Base-by-base conservation (phyloP, 129 eudicot genomes). In the Logfia minima region DNA sequence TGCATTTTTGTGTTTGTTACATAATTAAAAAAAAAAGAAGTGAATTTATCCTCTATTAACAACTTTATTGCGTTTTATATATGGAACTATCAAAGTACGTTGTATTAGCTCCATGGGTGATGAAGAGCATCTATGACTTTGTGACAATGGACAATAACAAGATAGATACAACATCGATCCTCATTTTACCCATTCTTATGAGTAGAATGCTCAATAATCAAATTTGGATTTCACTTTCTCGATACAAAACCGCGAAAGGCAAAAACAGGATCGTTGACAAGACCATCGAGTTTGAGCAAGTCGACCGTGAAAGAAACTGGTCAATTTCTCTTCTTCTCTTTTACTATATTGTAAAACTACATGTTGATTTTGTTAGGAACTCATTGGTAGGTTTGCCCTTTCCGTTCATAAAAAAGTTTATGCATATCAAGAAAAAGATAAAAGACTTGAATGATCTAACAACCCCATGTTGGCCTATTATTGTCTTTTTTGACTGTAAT, bases 261-360 rank as follows among this genome's bases (percentile, higher is more conserved):
- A 84, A 80, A 68, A 88, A 83, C 45, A 75, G 92, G 8, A 92
- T 92, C 4, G 81, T 92, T 13, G 93, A 92, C 75, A 84, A 77
- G 81, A 73, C 82, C 73, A 85, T 92, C 18, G 98, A 92, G 70
- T 90, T 92, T 7, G 98, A 92, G 9, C 96, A 92, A 81, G 88
- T 90, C 31, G 96, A 90, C 34, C 75, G 96, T 16, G 96, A 90
- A 81, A 76, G 82, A 77, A 80, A 90, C 64, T 90, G 96, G 96
- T 89, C 17, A 8, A 35, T 71, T 23, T 35, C 71, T 72, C 35
- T 16, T 45, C 19, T 19, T 67, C 4, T 66, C 72, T 31, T 34
- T 10, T 32, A 31, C n/a, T 11, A 26, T 18, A 21, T 63, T 32
- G 63, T 66, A 65, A 53, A 28, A 23, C 21, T 72, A n/a, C n/a